Evolutionary conservation across 1,139 yeast genomes (phyloP), one percentile per base, ranked within the genome.

Genomic region (Yamadazyma sp.): DNA sequence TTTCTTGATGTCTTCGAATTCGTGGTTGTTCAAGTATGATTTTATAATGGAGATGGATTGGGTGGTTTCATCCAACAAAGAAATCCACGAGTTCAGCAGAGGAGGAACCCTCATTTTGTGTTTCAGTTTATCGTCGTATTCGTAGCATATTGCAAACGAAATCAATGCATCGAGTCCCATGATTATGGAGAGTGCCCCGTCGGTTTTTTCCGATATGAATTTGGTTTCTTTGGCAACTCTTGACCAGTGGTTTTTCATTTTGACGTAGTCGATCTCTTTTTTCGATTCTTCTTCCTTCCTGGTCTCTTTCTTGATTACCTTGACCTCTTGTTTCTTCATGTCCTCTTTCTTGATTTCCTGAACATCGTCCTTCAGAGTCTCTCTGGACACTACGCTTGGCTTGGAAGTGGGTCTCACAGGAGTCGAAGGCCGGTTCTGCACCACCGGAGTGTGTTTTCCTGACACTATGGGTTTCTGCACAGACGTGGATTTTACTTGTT

Each of bases 11-110:
- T 48, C 34, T 53, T 56, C 42, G 46, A 54, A 21, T 47, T 57
- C 31, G 51, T 56, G 21, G 44, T 37, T 2, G 27, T 35, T 20
- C 41, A 41, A 24, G 45, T 37, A 28, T 40, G 45, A 45, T 24
- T 52, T 54, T 9, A 62, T 51, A 9, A 57, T 55, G 1, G 43
- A 40, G 11, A 63, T 60, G 20, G 66, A 47, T 4, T 39, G 41
- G 2, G 51, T 46, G 2, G 64, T 49, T 23, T 66, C 70, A 12
- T 51, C 55, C 31, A 58, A 54, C 20, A 68, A 46, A 4, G 41
- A 30, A 30, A 51, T 56, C 76, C 76, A 70, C 21, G 59, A 55
- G 35, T 68, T 49, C 43, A 65, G 72, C 46, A 62, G 59, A 2
- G 68, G 64, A 24, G 59, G 42, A 1, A 57, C 51, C 14, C 52